Evolutionary conservation across 306 rosid genomes (phyloP).

Genomic region (Fragaria nilgerrensis): DNA sequence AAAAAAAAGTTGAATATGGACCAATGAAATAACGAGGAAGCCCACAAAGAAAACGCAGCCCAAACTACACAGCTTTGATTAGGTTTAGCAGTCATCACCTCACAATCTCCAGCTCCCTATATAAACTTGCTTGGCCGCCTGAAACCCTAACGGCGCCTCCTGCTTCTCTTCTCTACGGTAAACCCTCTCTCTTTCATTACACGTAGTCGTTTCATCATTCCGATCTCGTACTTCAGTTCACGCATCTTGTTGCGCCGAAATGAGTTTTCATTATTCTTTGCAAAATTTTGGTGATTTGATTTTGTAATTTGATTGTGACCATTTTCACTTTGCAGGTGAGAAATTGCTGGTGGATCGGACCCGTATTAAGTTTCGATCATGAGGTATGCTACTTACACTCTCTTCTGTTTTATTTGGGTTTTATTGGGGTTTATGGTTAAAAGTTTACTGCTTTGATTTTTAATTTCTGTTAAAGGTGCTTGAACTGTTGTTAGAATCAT

Average conservation of each 20-base stretch:
- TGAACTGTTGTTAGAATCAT: background rate
- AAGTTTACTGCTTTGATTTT: background rate
- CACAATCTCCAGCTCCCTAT: background rate
- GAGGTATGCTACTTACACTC: conserved; percentile 45
- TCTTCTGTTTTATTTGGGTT: background rate
- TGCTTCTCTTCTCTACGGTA: conserved; percentile 28
- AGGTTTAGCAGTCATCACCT: conserved; percentile 3
- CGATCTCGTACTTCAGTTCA: background rate
- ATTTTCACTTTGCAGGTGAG: conserved; percentile 27
- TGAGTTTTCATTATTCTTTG: background rate
- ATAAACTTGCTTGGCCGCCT: conserved; percentile 7
- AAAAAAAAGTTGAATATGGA: background rate
- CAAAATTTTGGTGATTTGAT: background rate
- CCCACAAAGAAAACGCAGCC: background rate
- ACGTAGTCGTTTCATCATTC: background rate
- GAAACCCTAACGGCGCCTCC: conserved; percentile 30
- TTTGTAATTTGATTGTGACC: background rate
- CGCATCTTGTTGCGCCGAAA: background rate
- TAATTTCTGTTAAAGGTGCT: background rate
- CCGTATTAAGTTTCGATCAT: conserved; percentile 34
- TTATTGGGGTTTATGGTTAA: background rate
- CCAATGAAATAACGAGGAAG: background rate
- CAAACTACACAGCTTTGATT: background rate
- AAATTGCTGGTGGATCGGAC: conserved; percentile 24
- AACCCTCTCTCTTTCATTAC: background rate